Conservation (phyloP, 129 eudicot genomes). For the Apium graveolens region DNA sequence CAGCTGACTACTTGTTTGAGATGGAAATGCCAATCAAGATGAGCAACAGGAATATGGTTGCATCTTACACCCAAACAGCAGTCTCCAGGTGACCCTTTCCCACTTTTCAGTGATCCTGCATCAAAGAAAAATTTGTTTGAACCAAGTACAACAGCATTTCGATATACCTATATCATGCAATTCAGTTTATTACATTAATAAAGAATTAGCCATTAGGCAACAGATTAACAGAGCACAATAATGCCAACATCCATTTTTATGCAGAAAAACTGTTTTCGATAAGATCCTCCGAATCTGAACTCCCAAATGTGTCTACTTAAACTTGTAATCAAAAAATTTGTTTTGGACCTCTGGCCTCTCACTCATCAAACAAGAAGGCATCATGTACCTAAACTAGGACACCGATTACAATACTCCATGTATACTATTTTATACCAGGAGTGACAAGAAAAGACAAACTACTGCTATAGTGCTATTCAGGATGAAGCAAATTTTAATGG, state of each 20-base stretch:
- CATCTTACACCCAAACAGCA: constrained; percentile 17
- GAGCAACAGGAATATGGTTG: constrained; percentile 16
- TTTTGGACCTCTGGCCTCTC: background rate
- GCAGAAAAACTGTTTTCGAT: background rate
- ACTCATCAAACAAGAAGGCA: background rate
- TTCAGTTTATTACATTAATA: background rate
- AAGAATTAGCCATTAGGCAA: background rate
- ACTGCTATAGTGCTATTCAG: background rate
- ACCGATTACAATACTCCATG: background rate
- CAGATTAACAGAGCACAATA: background rate
- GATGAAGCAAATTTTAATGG: background rate
- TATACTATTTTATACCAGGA: background rate
- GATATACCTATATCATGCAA: background rate
- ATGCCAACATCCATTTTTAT: background rate
- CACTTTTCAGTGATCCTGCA: constrained; percentile 20
- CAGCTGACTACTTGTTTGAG: constrained; percentile 23
- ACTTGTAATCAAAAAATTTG: background rate
- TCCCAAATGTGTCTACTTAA: background rate
- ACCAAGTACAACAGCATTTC: background rate
- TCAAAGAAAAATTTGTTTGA: background rate
- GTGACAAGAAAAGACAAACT: background rate
- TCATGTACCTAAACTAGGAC: background rate
- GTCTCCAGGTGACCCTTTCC: constrained; percentile 16
- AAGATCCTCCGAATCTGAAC: background rate
- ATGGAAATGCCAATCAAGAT: constrained; percentile 27